Evolutionary conservation across 148 eudicot species (phyloP).

Genomic region (Hydrangea macrophylla): DNA sequence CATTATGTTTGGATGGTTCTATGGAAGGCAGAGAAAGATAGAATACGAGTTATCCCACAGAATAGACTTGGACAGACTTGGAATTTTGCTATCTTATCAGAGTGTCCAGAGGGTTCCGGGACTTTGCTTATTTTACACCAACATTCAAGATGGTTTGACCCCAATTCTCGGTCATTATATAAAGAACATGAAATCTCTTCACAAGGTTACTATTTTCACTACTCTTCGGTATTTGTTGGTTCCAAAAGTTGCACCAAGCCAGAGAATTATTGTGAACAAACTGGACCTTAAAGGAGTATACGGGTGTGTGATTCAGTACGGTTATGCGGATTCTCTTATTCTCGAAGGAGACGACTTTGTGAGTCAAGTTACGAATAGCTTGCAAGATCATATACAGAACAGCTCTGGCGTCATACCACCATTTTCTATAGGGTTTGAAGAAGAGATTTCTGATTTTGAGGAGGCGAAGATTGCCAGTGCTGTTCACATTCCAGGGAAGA

Average conservation of each 20-base stretch:
- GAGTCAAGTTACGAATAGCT: conserved; percentile 34
- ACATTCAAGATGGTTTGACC: conserved; percentile 64
- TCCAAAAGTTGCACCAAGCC: conserved; percentile 46
- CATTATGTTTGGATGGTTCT: conserved; percentile 62
- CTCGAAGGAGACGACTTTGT: conserved; percentile 51
- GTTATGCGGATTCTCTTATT: conserved; percentile 50
- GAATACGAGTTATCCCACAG: conserved; percentile 51
- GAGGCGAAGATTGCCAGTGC: conserved; percentile 51
- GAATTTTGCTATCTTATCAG: conserved; percentile 40
- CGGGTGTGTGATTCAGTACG: conserved; percentile 57
- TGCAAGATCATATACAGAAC: conserved; percentile 32
- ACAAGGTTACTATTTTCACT: conserved; percentile 53
- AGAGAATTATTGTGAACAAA: conserved; percentile 41
- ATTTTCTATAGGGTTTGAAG: conserved; percentile 18
- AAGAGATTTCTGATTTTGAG: conserved; percentile 37
- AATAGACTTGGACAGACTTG: conserved; percentile 43
- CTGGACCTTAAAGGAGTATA: conserved; percentile 50
- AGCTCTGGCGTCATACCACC: conserved; percentile 8
- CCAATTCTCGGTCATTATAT: conserved; percentile 66
- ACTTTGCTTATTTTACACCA: conserved; percentile 63
- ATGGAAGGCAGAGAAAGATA: conserved; percentile 57
- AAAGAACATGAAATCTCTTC: conserved; percentile 60
- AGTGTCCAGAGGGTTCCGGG: conserved; percentile 62
- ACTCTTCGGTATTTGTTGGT: conserved; percentile 56
- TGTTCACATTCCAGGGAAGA: conserved; percentile 65